Conservation (phyloP, 1,284 basidiomycete genomes). For the Naganishia liquefaciens region DNA sequence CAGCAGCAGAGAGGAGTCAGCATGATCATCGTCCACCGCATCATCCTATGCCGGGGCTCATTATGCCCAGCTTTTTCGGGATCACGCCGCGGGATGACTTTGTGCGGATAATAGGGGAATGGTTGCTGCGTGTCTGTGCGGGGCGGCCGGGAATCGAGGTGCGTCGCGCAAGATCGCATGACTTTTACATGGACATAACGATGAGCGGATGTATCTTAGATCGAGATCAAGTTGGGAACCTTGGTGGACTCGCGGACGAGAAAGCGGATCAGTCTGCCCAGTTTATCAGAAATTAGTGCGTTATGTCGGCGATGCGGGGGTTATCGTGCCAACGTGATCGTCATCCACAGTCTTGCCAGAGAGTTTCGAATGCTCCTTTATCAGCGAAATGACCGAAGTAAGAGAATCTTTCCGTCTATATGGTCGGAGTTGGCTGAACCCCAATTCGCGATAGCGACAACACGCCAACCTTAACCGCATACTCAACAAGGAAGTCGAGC, state of each 20-base stretch:
- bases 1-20: background rate
- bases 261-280: conserved; percentile 65
- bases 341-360: background rate
- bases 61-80: conserved; percentile 63
- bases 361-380: conserved; percentile 9
- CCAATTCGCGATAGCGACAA: conserved; percentile 62
- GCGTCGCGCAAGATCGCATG: conserved; percentile 33
- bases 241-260: conserved; percentile 65
- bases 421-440: background rate
- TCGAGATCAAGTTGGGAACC: conserved; percentile 91
- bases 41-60: conserved; percentile 28
- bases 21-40: conserved; percentile 6
- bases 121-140: conserved; percentile 60
- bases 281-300: conserved; percentile 84
- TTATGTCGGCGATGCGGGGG: conserved; percentile 36
- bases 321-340: no score
- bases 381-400: conserved; percentile 76
- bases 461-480: conserved; percentile 82
- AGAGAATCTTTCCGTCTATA: conserved; percentile 4
- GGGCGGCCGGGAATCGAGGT: conserved; percentile 56
- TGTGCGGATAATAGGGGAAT: conserved; percentile 86
- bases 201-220: conserved; percentile 57
- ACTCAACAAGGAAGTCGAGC: conserved; percentile 67
- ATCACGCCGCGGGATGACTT: conserved; percentile 94
- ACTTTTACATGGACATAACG: background rate